These are phyloP conservation scores for Trichoderma sp. DNA, from an alignment of 2,329 filamentous ascomycete species.

Conservation along the genomic window DNA sequence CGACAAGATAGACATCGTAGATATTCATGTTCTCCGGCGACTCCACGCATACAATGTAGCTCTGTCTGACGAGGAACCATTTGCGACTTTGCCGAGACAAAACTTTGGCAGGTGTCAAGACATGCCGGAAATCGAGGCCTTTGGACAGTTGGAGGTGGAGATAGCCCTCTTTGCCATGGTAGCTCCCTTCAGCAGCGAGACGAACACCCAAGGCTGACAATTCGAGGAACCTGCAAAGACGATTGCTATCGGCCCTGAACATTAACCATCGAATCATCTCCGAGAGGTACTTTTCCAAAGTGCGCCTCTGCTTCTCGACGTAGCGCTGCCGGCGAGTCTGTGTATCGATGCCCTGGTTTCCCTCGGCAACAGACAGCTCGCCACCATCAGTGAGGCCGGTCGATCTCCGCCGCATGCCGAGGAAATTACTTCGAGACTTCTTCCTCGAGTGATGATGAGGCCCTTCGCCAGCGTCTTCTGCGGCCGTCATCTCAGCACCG, in stretches of 20 bases:
- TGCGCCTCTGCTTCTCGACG: constrained; percentile 79
- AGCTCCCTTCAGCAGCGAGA: constrained; percentile 91
- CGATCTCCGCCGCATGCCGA: constrained; percentile 57
- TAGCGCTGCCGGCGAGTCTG: constrained; percentile 58
- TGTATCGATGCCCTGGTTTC: constrained; percentile 55
- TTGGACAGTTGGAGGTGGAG: constrained; percentile 90
- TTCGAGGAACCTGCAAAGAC: constrained; percentile 93
- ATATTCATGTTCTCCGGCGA: constrained; percentile 98
- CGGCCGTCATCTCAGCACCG: constrained; percentile 57
- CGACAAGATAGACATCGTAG: constrained; percentile 97
- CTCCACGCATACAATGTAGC: constrained; percentile 97
- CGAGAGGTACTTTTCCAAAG: constrained; percentile 86
- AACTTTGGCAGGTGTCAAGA: constrained; percentile 76
- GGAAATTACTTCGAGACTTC: constrained; percentile 56
- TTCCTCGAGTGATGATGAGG: constrained; percentile 44
- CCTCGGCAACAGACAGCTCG: constrained; percentile 49
- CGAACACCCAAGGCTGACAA: constrained; percentile 91
- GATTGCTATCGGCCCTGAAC: constrained; percentile 92
- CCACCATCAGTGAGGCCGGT: constrained; percentile 53
- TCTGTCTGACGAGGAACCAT: constrained; percentile 98
- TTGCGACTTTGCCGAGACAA: constrained; percentile 85
- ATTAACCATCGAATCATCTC: constrained; percentile 96
- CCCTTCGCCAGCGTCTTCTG: constrained; percentile 62
- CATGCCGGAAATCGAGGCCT: constrained; percentile 80
- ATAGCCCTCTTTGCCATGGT: constrained; percentile 96